These are phyloP conservation scores for Bruguiera parviflora DNA, from an alignment of 345 rosid genomes.

Conservation along the genomic window DNA sequence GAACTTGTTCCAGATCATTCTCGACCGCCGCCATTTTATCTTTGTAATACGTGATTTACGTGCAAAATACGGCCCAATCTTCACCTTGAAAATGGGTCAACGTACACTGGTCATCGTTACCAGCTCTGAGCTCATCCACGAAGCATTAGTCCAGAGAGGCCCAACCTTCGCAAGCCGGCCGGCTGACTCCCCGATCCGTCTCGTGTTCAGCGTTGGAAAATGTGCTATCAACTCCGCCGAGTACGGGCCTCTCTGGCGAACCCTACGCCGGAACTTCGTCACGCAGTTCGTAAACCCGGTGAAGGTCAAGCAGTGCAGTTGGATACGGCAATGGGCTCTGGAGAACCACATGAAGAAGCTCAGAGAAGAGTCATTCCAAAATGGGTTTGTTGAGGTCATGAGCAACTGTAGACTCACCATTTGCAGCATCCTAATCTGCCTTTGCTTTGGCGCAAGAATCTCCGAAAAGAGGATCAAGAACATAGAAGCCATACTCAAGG, in stretches of 20 bases:
- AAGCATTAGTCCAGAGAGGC: conserved; percentile 28
- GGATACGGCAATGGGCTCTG: conserved; percentile 25
- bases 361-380: conserved; percentile 1
- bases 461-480: conserved; percentile 17
- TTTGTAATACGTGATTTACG: conserved; percentile 27
- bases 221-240: conserved; percentile 32
- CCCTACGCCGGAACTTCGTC: conserved; percentile 30
- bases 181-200: conserved; percentile 27
- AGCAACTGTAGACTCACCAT: conserved; percentile 21
- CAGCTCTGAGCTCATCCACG: conserved; percentile 28
- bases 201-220: conserved; percentile 31
- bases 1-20: conserved; percentile 28
- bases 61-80: conserved; percentile 29
- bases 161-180: conserved; percentile 28
- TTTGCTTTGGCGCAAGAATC: conserved; percentile 33
- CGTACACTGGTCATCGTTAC: conserved; percentile 29
- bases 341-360: conserved; percentile 29
- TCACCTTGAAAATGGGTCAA: conserved; percentile 36
- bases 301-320: conserved; percentile 24
- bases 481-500: conserved; percentile 21
- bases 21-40: conserved; percentile 28
- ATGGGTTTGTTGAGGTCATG: conserved; percentile 27
- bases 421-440: conserved; percentile 23
- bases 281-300: conserved; percentile 22
- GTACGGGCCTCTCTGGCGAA: conserved; percentile 32